Conservation (phyloP, 2,329 filamentous ascomycete genomes). For the Claviceps citrina region DNA sequence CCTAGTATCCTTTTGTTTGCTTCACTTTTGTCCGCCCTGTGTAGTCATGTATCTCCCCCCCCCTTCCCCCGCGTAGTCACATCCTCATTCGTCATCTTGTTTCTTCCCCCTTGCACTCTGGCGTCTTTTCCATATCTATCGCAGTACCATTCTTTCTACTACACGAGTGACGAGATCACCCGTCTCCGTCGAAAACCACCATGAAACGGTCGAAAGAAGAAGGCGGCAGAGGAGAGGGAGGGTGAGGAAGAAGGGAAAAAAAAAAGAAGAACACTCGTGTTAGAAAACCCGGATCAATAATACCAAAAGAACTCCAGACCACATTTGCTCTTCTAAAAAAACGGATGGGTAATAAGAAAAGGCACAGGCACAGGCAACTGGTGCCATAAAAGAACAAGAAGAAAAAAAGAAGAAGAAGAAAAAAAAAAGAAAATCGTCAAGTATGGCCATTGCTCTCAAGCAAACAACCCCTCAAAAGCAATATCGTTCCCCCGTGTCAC, state of each 20-base stretch:
- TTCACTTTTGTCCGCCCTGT: too few relatives aligned
- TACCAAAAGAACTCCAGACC: constrained; percentile 29
- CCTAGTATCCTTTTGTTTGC: too few relatives aligned
- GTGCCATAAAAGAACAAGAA: constrained; percentile 1
- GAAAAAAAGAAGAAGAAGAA: neutral
- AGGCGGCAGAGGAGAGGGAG: too few relatives aligned
- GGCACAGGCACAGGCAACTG: constrained; percentile 11
- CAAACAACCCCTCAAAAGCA: neutral
- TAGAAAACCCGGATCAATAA: constrained; percentile 3
- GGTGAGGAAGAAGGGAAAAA: neutral
- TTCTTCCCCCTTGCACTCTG: too few relatives aligned
- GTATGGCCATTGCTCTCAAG: constrained; percentile 1
- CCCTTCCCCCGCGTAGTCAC: neutral
- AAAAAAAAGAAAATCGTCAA: constrained; percentile 4
- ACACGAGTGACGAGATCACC: constrained; percentile 3
- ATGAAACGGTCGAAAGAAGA: constrained; percentile 8
- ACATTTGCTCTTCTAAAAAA: constrained; percentile 25
- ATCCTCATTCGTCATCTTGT: too few relatives aligned
- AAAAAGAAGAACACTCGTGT: neutral
- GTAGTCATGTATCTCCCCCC: constrained; percentile 1
- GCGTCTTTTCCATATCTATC: constrained; percentile 1
- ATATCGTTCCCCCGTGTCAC: neutral
- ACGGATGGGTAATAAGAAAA: constrained; percentile 10
- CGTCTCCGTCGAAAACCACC: neutral
- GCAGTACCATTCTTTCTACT: neutral